These are phyloP conservation scores for Leishmania arabica DNA, from an alignment of 208 protist species.

Conservation along the genomic window DNA sequence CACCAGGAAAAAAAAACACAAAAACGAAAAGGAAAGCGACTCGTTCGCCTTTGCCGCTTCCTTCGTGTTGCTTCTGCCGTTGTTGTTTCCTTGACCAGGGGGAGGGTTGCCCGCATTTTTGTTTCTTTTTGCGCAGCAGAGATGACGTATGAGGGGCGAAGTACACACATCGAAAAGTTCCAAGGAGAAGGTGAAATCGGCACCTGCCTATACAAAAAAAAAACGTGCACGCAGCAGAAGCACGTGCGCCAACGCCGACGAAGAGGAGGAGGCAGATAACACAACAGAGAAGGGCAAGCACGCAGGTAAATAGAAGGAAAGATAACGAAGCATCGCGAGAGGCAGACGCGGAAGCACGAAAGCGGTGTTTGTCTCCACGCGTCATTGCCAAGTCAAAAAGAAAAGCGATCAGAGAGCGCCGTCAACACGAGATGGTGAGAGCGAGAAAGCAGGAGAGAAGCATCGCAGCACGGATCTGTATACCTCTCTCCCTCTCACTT, in stretches of 20 bases:
- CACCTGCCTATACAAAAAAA: not conserved
- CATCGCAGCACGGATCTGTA: not conserved
- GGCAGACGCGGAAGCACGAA: not conserved
- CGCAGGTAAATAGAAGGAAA: not conserved
- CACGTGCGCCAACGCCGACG: not conserved
- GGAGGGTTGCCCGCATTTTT: not conserved
- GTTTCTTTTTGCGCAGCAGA: too few species aligned
- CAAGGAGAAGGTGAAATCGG: not conserved
- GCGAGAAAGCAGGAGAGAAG: not conserved
- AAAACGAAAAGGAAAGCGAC: not conserved
- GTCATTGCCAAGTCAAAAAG: too few species aligned
- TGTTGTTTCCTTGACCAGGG: not conserved
- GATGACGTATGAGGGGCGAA: not conserved
- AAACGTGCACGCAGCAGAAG: not conserved
- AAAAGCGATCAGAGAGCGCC: too few species aligned
- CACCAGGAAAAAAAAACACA: not conserved
- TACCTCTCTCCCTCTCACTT: not conserved
- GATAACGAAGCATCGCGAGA: not conserved
- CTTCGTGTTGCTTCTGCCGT: too few species aligned
- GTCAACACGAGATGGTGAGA: not conserved
- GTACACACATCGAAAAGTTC: conserved; percentile 4
- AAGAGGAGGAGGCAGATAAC: not conserved
- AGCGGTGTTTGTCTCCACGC: not conserved
- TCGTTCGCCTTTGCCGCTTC: not conserved
- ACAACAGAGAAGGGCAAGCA: not conserved